Evolutionary conservation across 805 yeast species (phyloP), one percentile per base, ranked within the genome.

Genomic region (Wickerhamomyces subpelliculosus): DNA sequence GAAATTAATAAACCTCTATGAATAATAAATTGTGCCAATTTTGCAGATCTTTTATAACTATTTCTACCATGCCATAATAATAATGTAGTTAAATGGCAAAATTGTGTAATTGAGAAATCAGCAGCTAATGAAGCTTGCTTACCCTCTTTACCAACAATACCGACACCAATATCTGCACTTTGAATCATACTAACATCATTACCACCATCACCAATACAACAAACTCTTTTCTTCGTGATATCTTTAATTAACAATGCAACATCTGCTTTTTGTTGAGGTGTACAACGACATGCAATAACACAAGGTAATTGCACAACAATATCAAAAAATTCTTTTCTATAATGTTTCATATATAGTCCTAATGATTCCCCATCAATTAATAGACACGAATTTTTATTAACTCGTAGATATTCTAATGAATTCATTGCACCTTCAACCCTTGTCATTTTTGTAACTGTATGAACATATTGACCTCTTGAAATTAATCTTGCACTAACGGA

Each of bases 181-280:
- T 93, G 98, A 48, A 93, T 93, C 99, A 93, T 93, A 51, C 95
- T 84, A 25, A 93, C 99, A 62, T 93, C 99, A 54, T 93, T 93
- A 51, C 99, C 99, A 52, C 99, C 99, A 61, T 93, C 99, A 40
- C 99, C 99, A 48, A 93, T 94, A 55, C 97, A 93, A 48, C 97
- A 90, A 3, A 90, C 97, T 36, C 98, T 68, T 54, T 85, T 86
- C 5, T 86, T 85, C 0, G 97, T 93, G 23, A 75, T 63, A 42
- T 74, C 75, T 52, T 89, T 74, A 46, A 93, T 93, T 46, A 82
- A 65, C 20, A 75, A 51, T 0, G 97, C 97, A 38, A 94, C 84
- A 56, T 93, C 97, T 0, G 97, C 97, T 58, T 93, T 93, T 54
- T 93, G 99, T 60, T 94, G 97, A 0, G 99, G 99, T 1, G 97